Conservation (phyloP, 2,329 filamentous ascomycete genomes). For the Trematosphaeria pertusa region DNA sequence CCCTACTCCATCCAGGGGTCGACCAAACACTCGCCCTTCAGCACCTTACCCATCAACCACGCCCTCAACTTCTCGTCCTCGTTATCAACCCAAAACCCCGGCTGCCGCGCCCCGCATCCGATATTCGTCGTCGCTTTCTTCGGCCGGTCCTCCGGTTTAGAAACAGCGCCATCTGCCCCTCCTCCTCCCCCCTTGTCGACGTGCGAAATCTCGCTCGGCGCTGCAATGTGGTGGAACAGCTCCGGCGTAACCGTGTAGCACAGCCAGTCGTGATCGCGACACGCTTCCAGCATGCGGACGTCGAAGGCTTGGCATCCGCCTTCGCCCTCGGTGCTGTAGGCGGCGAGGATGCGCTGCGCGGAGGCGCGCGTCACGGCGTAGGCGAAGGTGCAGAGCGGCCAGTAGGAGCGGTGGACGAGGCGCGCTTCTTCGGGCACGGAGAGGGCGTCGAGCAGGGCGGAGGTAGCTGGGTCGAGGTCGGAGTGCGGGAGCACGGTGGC, state of each 20-base stretch:
- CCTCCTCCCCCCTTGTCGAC: slow-evolving; percentile 11
- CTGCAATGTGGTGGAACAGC: slow-evolving; percentile 49
- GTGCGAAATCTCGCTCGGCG: slow-evolving; percentile 37
- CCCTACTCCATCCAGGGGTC: no score
- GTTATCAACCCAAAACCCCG: slow-evolving; percentile 5
- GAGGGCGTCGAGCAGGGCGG: slow-evolving; percentile 4
- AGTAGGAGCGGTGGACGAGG: slow-evolving; percentile 6
- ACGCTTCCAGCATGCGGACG: slow-evolving; percentile 48
- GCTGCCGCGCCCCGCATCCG: slow-evolving; percentile 8
- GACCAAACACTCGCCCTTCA: slow-evolving; percentile 6
- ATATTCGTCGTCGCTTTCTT: slow-evolving; percentile 7
- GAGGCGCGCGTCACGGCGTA: slow-evolving; percentile 24
- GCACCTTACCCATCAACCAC: slow-evolving; percentile 6
- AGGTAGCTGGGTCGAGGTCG: slow-evolving; percentile 26
- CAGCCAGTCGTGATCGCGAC: slow-evolving; percentile 41
- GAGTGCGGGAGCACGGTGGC: slow-evolving; percentile 32
- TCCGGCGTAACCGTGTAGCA: slow-evolving; percentile 50
- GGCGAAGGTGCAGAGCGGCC: slow-evolving; percentile 16
- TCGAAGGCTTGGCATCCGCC: slow-evolving; percentile 43
- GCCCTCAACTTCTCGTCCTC: slow-evolving; percentile 2
- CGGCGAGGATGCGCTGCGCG: slow-evolving; percentile 36
- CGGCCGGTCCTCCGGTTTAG: not conserved
- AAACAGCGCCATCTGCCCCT: not conserved
- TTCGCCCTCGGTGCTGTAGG: slow-evolving; percentile 25
- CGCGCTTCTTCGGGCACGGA: not conserved